phyloP scores from a whole-genome alignment of 768 basidiomycete genomes.

The Boletus reticulatus region DNA sequence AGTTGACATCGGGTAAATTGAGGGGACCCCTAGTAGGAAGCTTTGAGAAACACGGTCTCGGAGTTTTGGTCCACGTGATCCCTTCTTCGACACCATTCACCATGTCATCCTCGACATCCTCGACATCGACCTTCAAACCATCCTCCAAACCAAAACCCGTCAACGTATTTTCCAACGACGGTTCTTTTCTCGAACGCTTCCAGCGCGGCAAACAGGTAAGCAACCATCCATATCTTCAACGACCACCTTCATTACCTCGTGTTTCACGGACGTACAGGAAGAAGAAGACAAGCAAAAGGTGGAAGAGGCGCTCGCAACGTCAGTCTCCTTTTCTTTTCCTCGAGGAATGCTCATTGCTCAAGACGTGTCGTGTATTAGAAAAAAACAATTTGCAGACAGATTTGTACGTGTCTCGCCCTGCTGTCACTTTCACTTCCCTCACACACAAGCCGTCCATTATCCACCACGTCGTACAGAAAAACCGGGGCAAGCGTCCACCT shows the following conservation, averaged over 20 bases:
- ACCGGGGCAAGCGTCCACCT: conserved; percentile 52
- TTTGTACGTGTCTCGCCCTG: conserved; percentile 38
- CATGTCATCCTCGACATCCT: conserved; percentile 20
- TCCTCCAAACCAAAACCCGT: conserved; percentile 42
- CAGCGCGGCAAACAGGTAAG: conserved; percentile 56
- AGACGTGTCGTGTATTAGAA: conserved; percentile 38
- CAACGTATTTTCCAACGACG: conserved; percentile 70
- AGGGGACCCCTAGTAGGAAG: no score
- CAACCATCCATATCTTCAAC: background rate
- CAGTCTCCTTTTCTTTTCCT: conserved; percentile 12
- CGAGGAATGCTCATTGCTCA: background rate
- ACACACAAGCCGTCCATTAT: no score
- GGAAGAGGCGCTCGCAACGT: conserved; percentile 52
- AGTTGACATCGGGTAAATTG: no score
- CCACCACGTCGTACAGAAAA: conserved; percentile 40
- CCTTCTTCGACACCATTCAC: background rate
- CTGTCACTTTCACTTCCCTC: conserved; percentile 6
- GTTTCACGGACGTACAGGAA: conserved; percentile 36
- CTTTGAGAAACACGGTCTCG: no score
- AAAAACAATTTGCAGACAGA: conserved; percentile 56
- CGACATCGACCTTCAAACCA: conserved; percentile 12
- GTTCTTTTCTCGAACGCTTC: conserved; percentile 65
- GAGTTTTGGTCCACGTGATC: no score
- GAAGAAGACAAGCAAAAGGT: conserved; percentile 58
- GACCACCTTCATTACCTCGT: background rate